Base-by-base conservation (phyloP, 805 yeast genomes). In the Teunomyces barrocoloradensis region DNA sequence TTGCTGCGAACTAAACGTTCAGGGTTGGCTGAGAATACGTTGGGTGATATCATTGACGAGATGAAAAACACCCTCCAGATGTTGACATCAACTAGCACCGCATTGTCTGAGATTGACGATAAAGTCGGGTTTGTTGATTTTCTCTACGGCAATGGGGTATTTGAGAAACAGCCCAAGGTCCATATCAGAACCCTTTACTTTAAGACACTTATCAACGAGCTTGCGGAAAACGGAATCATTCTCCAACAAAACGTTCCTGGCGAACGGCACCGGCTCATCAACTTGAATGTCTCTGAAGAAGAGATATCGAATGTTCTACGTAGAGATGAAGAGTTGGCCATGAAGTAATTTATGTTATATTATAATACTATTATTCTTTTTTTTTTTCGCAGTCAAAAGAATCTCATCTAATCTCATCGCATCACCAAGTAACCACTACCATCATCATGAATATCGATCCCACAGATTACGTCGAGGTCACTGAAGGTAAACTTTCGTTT, bases 21-120 rank as follows among this genome's bases (percentile, higher is more conserved):
- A 0, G 91, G 92, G 0, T 55, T 78, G 13, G 85, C 84, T 1
- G 97, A 89, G 53, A 82, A 82, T 48, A 62, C 82, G 0, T 59
- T 90, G 36, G 92, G 92, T 20, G 94, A 87, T 52, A 73, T 91
- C 1, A 73, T 88, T 21, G 96, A 89, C 60, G 96, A 90, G 59
- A 74, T 87, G 60, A 79, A 77, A 47, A 78, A 78, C 37, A 63
- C 83, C 2, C 52, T 71, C 4, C 69, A 78, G 12, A 68, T 78
- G 50, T 57, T 77, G 7, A 74, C 73, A 0, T 48, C 69, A 3
- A 51, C 57, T 15, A 51, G 56, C 15, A 49, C 45, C 20, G 57
- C 50, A 2, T 49, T 63, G 18, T 47, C 50, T 27, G 58, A 46
- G 11, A 38, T 60, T 7, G 58, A 56, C 17, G 46, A 50, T 10